Conservation (phyloP, 805 yeast species). For the Suhomyces sp. region DNA sequence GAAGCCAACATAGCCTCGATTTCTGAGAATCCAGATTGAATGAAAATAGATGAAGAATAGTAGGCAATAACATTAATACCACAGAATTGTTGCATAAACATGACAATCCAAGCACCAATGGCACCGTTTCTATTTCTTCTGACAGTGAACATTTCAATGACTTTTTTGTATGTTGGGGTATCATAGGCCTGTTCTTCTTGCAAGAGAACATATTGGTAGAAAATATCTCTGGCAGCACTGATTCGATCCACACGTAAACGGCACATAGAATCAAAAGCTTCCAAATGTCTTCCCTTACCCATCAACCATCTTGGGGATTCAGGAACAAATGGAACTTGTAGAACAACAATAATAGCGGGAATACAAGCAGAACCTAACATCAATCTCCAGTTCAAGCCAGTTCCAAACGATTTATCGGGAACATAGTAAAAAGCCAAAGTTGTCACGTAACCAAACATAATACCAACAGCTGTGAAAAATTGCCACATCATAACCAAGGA, state of each 20-base stretch:
- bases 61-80: conserved; percentile 88
- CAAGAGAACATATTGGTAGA: conserved; percentile 55
- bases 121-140: conserved; percentile 85
- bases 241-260: conserved; percentile 46
- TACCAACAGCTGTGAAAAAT: conserved; percentile 73
- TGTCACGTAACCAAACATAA: conserved; percentile 63
- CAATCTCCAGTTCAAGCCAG: conserved; percentile 56
- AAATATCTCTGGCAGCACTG: conserved; percentile 65
- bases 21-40: conserved; percentile 61
- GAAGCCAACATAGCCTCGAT: conserved; percentile 72
- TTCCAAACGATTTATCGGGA: conserved; percentile 43
- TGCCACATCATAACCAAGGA: conserved; percentile 72
- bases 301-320: conserved; percentile 74
- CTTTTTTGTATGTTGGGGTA: conserved; percentile 44
- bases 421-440: conserved; percentile 60
- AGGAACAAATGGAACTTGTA: conserved; percentile 54
- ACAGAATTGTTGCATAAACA: conserved; percentile 90
- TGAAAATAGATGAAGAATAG: conserved; percentile 76
- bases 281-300: conserved; percentile 47
- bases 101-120: conserved; percentile 74
- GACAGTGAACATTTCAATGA: conserved; percentile 60
- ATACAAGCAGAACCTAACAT: conserved; percentile 65
- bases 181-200: conserved; percentile 57
- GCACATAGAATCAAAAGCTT: conserved; percentile 51
- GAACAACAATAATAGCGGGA: conserved; percentile 55